Evolutionary conservation across 495 filamentous ascomycete species (phyloP).

Genomic region (Elaphomyces granulatus): DNA sequence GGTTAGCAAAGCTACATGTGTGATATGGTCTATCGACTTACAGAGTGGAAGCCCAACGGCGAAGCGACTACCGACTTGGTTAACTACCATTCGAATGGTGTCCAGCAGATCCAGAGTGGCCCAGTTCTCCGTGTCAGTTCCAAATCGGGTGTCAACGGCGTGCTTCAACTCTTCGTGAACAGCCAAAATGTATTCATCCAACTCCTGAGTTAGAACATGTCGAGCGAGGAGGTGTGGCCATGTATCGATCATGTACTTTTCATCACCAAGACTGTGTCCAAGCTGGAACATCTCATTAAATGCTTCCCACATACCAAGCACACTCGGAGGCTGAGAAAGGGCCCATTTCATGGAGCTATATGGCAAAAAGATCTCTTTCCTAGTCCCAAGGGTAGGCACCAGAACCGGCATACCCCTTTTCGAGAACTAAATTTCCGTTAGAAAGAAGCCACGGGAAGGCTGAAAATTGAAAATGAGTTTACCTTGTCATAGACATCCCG

Average conservation of each 20-base stretch:
- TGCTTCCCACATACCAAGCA: constrained; percentile 10
- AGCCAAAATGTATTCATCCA: constrained; percentile 10
- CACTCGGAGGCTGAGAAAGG: constrained; percentile 14
- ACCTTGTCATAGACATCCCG: constrained; percentile 17
- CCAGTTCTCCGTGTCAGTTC: constrained; percentile 15
- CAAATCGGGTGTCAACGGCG: constrained; percentile 15
- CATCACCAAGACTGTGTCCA: constrained; percentile 15
- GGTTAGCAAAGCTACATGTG: neutral
- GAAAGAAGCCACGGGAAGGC: neutral
- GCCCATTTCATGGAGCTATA: constrained; percentile 11
- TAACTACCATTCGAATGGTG: constrained; percentile 18
- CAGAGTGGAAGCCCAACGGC: constrained; percentile 27
- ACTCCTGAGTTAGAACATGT: constrained; percentile 11
- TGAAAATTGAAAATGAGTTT: neutral
- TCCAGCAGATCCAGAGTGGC: constrained; percentile 16
- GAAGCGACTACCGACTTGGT: constrained; percentile 21
- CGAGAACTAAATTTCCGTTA: constrained; percentile 12
- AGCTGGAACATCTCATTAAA: constrained; percentile 16
- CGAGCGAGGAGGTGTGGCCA: constrained; percentile 16
- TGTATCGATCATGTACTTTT: constrained; percentile 10
- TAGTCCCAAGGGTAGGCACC: constrained; percentile 19
- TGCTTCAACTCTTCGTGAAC: constrained; percentile 16
- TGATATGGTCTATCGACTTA: constrained; percentile 3
- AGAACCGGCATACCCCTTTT: constrained; percentile 21
- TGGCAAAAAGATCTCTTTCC: constrained; percentile 20